Evolutionary conservation across 371 early-diverging fungal species (phyloP), one percentile per base, ranked within the genome.

Genomic region (Vittaforma corneae): DNA sequence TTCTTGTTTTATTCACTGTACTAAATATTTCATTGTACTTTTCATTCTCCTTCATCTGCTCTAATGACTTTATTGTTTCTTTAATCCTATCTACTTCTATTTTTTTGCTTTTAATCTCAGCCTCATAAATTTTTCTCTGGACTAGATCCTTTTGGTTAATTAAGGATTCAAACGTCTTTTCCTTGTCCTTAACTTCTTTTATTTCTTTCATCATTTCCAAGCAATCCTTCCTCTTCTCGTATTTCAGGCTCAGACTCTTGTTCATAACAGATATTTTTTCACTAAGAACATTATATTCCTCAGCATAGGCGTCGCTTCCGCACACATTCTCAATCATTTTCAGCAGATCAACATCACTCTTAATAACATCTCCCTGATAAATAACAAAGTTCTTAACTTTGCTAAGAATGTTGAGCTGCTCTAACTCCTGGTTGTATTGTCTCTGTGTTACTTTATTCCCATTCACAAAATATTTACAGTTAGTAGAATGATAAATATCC

Each of bases 321-420:
- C 90, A 88, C 66, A 96, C 87, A 68, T 89, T 87, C 75, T 98
- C 99, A 68, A 97, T 87, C 34, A 95, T 76, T 6, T 82, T 80
- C 1, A 94, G 88, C 64, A 97, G 81, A 45, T 95, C 93, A 65
- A 85, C 88, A 0, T 94, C 87, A 22, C 87, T 85, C 78, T 94
- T 95, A 22, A 88, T 92, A 1, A 97, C 89, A 80, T 94, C 94
- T 26, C 95, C 94, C 83, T 97, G 97, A 73, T 94, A 96, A 5
- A 98, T 96, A 52, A 96, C 80, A 81, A 94, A 97, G 81, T 95
- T 97, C 62, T 86, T 82, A 1, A 93, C 90, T 70, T 89, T 89
- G 66, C 90, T 85, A 18, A 92, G 81, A 55, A 98, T 89, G 66
- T 90, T 88, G 74, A 91, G 84, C 47, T 82, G 76, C 72, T 89